phyloP scores from a whole-genome alignment of 2,329 filamentous ascomycete species.

The Aspergillus neoniger region DNA sequence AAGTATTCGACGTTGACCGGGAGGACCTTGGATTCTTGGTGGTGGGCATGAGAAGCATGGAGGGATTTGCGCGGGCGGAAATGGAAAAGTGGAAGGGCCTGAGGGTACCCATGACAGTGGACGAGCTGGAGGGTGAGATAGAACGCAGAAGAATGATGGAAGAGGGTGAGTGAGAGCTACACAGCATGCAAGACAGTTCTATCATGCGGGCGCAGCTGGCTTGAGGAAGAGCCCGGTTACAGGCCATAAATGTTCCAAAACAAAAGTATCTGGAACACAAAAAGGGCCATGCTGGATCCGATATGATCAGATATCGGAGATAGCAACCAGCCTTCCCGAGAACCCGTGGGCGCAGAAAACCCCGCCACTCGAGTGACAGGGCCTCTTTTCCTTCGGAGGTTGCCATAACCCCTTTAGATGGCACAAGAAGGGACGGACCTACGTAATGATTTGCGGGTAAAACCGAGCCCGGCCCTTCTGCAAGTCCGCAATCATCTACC shows the following conservation, averaged over 20 bases:
- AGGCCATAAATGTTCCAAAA: not conserved
- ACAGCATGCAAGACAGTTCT: not conserved
- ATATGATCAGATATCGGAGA: not conserved
- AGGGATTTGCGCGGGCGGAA: conserved; percentile 66
- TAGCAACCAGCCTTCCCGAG: not conserved
- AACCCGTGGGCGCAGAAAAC: not conserved
- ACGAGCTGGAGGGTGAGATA: conserved; percentile 62
- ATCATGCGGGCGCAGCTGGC: not conserved
- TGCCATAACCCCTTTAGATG: not conserved
- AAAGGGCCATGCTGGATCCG: not conserved
- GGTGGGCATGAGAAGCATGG: conserved; percentile 78
- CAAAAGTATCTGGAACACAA: not conserved
- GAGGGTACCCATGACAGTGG: conserved; percentile 61
- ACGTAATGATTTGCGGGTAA: not conserved
- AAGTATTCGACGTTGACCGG: conserved; percentile 92
- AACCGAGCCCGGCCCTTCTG: not conserved
- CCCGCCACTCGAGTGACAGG: not conserved
- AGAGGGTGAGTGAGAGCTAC: conserved; percentile 39
- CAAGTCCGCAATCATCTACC: not conserved
- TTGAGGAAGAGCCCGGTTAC: not conserved
- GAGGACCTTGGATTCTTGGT: conserved; percentile 94
- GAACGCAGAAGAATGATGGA: conserved; percentile 50
- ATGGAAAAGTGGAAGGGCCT: conserved; percentile 55
- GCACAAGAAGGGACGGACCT: not conserved
- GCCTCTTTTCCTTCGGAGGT: not conserved